Conservation (phyloP, 768 basidiomycete genomes). For the Phylloporus sp. region DNA sequence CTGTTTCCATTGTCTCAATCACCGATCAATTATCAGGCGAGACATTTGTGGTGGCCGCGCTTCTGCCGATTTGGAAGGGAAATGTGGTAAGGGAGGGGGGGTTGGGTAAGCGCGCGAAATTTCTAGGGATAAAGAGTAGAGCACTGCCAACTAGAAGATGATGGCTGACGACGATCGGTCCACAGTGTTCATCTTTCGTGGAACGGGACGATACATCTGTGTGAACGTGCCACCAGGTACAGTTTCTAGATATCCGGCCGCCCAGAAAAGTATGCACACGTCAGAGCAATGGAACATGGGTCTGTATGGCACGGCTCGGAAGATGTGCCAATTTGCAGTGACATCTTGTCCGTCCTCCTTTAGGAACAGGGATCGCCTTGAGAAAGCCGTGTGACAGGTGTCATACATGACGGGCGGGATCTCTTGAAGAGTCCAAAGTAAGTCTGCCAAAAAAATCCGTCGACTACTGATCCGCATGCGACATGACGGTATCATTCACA, state of each 20-base stretch:
- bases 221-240: neutral
- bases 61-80: neutral
- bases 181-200: neutral
- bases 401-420: neutral
- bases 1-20: neutral
- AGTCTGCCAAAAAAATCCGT: neutral
- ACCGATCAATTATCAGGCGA: neutral
- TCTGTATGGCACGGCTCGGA: neutral
- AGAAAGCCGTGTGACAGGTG: neutral
- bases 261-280: no score
- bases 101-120: neutral
- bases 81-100: neutral
- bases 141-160: neutral
- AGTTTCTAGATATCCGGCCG: no score
- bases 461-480: neutral
- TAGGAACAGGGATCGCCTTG: neutral
- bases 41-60: neutral
- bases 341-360: neutral
- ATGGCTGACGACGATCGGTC: neutral
- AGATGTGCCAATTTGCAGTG: neutral
- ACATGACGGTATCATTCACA: neutral
- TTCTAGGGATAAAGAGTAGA: neutral
- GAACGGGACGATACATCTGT: neutral
- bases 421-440: neutral
- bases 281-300: neutral